Conservation (phyloP, 257 asterid species). For the Jacaranda mimosifolia region DNA sequence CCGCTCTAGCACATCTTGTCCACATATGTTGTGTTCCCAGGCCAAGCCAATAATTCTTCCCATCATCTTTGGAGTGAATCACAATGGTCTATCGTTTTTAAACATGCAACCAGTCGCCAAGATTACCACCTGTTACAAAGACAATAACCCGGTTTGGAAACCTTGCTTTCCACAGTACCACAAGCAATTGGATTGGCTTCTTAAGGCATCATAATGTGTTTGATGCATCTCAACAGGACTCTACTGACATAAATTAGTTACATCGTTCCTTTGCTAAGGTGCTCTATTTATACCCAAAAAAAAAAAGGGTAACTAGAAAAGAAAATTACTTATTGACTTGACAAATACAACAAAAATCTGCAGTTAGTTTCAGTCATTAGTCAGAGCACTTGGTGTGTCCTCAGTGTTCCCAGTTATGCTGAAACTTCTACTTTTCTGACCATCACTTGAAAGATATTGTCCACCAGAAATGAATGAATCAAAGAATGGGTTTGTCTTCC, state of each 20-base stretch:
- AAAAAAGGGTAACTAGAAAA: background rate
- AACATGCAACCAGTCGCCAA: no score
- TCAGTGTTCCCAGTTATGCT: conserved; percentile 1
- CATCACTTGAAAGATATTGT: background rate
- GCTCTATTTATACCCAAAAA: background rate
- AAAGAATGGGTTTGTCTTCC: conserved; percentile 31
- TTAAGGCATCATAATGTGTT: background rate
- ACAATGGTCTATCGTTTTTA: no score
- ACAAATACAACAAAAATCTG: conserved; percentile 20
- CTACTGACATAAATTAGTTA: background rate
- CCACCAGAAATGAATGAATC: conserved; percentile 6
- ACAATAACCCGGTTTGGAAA: background rate
- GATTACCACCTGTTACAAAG: no score
- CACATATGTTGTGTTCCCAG: no score
- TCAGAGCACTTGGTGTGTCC: conserved; percentile 16
- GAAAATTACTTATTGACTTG: background rate
- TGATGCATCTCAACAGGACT: conserved; percentile 5
- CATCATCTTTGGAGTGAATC: no score
- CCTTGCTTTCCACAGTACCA: background rate
- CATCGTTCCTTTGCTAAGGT: background rate
- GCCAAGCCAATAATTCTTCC: no score
- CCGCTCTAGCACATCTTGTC: no score
- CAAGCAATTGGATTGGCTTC: conserved; percentile 5
- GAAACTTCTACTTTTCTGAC: conserved; percentile 3
- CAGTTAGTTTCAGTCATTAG: conserved; percentile 1